phyloP scores from a whole-genome alignment of 2,329 filamentous ascomycete species.

The Verticillium nonalfalfae region DNA sequence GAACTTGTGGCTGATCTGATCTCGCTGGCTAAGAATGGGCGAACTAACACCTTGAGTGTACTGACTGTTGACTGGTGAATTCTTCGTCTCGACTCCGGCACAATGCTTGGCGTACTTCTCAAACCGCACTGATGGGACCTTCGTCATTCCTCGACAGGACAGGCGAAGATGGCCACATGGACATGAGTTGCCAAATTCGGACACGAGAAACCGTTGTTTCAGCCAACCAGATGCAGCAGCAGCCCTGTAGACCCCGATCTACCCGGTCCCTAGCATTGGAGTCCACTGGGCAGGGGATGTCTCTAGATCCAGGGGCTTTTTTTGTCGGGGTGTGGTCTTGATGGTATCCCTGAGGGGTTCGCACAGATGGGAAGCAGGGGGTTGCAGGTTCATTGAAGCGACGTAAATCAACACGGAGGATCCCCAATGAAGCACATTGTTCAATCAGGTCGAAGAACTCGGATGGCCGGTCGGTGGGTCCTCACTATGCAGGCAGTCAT shows the following conservation, averaged over 20 bases:
- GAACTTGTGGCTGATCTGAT: too few species aligned
- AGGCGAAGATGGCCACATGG: slow-evolving; percentile 4
- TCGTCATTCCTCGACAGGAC: not conserved
- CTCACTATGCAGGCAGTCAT: not conserved
- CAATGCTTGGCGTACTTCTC: not conserved
- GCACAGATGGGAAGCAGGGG: not conserved
- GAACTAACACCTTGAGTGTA: too few species aligned
- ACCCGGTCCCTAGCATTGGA: slow-evolving; percentile 8
- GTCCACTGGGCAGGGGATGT: not conserved
- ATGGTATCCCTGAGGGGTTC: not conserved
- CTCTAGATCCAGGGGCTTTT: not conserved
- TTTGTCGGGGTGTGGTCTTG: not conserved
- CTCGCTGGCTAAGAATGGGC: too few species aligned
- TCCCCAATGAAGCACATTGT: too few species aligned
- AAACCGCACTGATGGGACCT: not conserved
- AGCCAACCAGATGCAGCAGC: slow-evolving; percentile 10
- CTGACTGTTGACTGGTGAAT: not conserved
- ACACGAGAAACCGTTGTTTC: slow-evolving; percentile 12
- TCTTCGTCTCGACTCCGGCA: not conserved
- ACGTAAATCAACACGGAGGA: not conserved
- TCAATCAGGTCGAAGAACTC: too few species aligned
- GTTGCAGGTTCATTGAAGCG: not conserved
- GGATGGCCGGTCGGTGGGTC: not conserved
- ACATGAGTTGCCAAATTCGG: slow-evolving; percentile 11
- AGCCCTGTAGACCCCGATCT: slow-evolving; percentile 10